phyloP scores from a whole-genome alignment of 2,329 filamentous ascomycete genomes.

The Pseudogymnoascus pannorum region DNA sequence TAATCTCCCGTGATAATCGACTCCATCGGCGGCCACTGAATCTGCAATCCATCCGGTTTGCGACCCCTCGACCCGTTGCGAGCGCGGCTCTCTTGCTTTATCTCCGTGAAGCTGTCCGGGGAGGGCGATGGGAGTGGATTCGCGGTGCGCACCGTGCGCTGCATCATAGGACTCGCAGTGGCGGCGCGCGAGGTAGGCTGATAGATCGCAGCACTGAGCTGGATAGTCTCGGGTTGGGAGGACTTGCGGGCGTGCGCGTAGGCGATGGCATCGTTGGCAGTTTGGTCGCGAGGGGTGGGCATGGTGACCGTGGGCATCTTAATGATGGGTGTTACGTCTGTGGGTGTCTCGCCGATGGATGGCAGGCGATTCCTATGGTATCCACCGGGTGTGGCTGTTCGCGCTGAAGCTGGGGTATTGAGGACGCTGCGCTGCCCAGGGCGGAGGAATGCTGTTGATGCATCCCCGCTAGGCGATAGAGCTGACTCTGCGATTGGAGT shows the following conservation, averaged over 20 bases:
- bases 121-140: slow-evolving; percentile 61
- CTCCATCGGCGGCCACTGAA: slow-evolving; percentile 49
- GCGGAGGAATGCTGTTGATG: slow-evolving; percentile 58
- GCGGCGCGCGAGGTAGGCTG: slow-evolving; percentile 39
- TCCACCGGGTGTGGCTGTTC: slow-evolving; percentile 52
- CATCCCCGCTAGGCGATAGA: slow-evolving; percentile 59
- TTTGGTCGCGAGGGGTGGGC: slow-evolving; percentile 14
- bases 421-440: slow-evolving; percentile 60
- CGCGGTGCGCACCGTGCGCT: slow-evolving; percentile 36
- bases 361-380: slow-evolving; percentile 61
- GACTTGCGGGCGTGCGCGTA: slow-evolving; percentile 24
- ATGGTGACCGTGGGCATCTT: slow-evolving; percentile 16
- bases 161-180: slow-evolving; percentile 61
- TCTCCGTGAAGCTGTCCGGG: slow-evolving; percentile 53
- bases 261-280: slow-evolving; percentile 22
- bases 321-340: slow-evolving; percentile 33
- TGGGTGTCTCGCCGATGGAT: slow-evolving; percentile 66
- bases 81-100: slow-evolving; percentile 52
- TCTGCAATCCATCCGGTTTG: slow-evolving; percentile 67
- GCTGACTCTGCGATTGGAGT: slow-evolving; percentile 84
- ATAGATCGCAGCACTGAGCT: slow-evolving; percentile 32
- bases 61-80: slow-evolving; percentile 69
- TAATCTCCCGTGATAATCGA: slow-evolving; percentile 43
- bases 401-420: slow-evolving; percentile 62
- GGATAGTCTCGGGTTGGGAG: slow-evolving; percentile 29